Evolutionary conservation across 1,139 yeast species (phyloP), one percentile per base, ranked within the genome.

Genomic region (Blastobotrys apis): DNA sequence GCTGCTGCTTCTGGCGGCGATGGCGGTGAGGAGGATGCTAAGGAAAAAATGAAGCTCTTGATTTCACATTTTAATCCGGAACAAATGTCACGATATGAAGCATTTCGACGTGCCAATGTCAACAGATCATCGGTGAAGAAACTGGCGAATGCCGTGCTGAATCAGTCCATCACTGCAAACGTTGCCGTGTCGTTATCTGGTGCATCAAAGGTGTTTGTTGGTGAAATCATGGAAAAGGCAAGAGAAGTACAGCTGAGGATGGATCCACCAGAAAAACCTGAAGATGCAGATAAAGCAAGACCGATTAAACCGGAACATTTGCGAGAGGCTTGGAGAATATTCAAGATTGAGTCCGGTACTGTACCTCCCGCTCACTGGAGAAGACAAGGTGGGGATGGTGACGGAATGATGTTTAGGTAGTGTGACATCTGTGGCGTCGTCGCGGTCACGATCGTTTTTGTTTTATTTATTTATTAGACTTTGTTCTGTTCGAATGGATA

Each of bases 41-140:
- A 66, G 21, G 90, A 82, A 42, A 73, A 77, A 49, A 74, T 79
- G 60, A 74, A 84, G 52, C 58, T 88, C 22, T 67, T 90, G 50
- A 75, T 88, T 51, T 78, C 86, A 19, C 78, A 80, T 53, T 78
- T 92, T 59, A 81, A 84, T 48, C 78, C 77, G n/a, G 85, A 81
- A 32, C 97, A 92, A 60, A 82, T 86, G 82, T 81, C 81, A 49
- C 67, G 96, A 42, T 90, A 88, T 63, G 97, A 88, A 60, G 86
- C 85, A 10, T 88, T 81, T 62, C 74, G 96, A 53, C 72, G 97
- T 53, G 84, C 94, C 45, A 83, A 87, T 29, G 69, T 92, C 41
- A 87, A 84, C 57, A 80, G 84, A 51, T 77, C 81, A 1, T 87
- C 88, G 2, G 85, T 90, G 12, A 85, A 85, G 62, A 85, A 84